phyloP scores from a whole-genome alignment of 345 rosid genomes.

The Populus alba region DNA sequence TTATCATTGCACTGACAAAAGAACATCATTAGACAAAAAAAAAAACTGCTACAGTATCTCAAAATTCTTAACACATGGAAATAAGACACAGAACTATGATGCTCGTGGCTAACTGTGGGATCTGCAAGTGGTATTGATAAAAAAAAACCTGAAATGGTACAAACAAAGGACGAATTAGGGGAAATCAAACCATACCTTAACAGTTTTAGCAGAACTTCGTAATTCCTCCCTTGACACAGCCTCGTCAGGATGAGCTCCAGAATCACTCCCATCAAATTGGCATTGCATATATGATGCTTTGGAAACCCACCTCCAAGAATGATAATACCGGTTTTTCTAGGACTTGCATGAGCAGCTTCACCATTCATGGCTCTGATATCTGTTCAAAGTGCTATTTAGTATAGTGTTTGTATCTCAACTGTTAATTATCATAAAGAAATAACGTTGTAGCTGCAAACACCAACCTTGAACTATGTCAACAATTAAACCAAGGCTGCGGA shows the following conservation, averaged over 20 bases:
- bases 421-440: background rate
- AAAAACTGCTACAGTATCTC: background rate
- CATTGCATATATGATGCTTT: constrained; percentile 96
- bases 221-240: constrained; percentile 97
- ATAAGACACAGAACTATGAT: background rate
- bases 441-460: constrained; percentile 2
- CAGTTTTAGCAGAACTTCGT: constrained; percentile 73
- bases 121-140: background rate
- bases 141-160: background rate
- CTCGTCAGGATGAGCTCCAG: constrained; percentile 94
- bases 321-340: constrained; percentile 82
- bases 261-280: constrained; percentile 97
- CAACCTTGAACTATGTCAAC: constrained; percentile 74
- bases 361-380: constrained; percentile 80
- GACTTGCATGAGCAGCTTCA: constrained; percentile 78
- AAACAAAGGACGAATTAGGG: background rate
- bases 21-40: background rate
- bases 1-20: background rate
- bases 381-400: constrained; percentile 21
- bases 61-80: background rate
- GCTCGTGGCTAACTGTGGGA: background rate
- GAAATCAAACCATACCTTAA: constrained; percentile 48
- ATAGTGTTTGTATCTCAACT: background rate
- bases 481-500: constrained; percentile 53
- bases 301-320: constrained; percentile 92